phyloP scores from a whole-genome alignment of 768 basidiomycete species.

The Plicaturopsis crispa region DNA sequence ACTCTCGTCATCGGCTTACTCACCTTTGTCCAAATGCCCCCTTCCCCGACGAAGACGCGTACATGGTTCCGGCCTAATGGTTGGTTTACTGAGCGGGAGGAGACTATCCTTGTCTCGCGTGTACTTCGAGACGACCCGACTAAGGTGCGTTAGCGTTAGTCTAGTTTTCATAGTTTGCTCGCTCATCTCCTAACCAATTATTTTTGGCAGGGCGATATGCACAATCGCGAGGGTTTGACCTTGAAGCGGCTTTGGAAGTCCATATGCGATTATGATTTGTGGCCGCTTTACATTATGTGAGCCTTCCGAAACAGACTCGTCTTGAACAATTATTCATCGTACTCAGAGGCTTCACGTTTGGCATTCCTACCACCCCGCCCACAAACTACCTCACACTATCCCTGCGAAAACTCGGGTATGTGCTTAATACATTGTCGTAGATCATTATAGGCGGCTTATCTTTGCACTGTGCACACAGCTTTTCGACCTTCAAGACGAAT shows the following conservation, averaged over 20 bases:
- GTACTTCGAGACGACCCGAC: constrained; percentile 59
- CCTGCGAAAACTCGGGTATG: constrained; percentile 40
- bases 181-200: no score
- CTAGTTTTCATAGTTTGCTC: background rate
- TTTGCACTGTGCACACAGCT: constrained; percentile 41
- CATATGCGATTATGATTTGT: constrained; percentile 54
- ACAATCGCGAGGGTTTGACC: constrained; percentile 57
- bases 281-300: constrained; percentile 57
- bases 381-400: constrained; percentile 51
- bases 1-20: constrained; percentile 44
- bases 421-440: constrained; percentile 3
- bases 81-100: constrained; percentile 59
- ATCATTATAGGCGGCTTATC: background rate
- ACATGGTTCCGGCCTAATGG: constrained; percentile 51
- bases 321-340: background rate
- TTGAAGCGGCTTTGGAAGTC: constrained; percentile 43
- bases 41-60: constrained; percentile 53
- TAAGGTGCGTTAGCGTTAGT: constrained; percentile 28
- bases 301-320: background rate
- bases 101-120: constrained; percentile 50
- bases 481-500: constrained; percentile 53
- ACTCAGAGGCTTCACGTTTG: constrained; percentile 42
- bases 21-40: constrained; percentile 53
- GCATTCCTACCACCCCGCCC: constrained; percentile 41
- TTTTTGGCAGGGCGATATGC: constrained; percentile 47